Evolutionary conservation across 148 eudicot genomes (phyloP).

Genomic region (Rhododendron ovatum): DNA sequence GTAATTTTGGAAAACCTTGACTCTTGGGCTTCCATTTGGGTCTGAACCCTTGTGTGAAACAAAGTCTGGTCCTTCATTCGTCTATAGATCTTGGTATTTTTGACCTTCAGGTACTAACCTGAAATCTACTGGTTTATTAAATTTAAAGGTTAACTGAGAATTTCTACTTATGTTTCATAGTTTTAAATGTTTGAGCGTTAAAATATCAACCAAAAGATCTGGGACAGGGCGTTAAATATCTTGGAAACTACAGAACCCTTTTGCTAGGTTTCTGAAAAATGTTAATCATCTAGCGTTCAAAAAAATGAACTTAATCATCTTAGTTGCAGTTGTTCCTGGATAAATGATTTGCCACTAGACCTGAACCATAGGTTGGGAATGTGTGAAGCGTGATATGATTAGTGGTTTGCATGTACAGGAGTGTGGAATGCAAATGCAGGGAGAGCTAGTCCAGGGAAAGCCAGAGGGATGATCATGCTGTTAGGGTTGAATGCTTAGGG

Average conservation of each 20-base stretch:
- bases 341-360: background rate
- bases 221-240: background rate
- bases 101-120: background rate
- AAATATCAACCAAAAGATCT: background rate
- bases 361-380: background rate
- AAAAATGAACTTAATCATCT: background rate
- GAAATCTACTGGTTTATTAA: background rate
- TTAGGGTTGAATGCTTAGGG: background rate
- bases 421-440: background rate
- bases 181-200: background rate
- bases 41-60: background rate
- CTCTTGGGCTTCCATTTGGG: background rate
- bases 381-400: background rate
- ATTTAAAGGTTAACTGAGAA: background rate
- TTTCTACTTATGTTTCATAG: background rate
- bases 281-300: background rate
- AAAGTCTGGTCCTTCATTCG: background rate
- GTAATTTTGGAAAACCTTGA: background rate
- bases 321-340: background rate
- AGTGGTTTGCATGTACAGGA: background rate
- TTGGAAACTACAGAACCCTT: background rate
- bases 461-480: background rate
- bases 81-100: background rate
- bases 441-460: background rate
- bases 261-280: background rate